Evolutionary conservation across 1,139 yeast genomes (phyloP), one percentile per base, ranked within the genome.

Genomic region (Saccharomyces hybrid): DNA sequence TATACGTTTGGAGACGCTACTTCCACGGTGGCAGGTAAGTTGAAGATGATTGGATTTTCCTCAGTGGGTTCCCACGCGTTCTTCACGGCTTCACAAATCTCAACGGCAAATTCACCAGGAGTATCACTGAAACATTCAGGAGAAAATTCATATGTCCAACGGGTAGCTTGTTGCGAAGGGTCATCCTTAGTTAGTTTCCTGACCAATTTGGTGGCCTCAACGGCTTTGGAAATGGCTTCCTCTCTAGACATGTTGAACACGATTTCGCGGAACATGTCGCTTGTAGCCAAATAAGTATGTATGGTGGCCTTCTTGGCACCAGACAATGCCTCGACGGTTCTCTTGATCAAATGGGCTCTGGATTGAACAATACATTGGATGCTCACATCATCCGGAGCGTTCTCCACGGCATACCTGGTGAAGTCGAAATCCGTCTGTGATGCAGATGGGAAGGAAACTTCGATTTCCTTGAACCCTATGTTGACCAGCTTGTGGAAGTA

Each of bases 11-110:
- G 99, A 47, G 95, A 81, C 26, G 96, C 76, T 80, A 91, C 87
- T 75, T 93, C 99, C 42, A 93, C 98, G n/a, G 99, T 93, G 46
- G 99, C 98, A 9, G 99, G 99, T 64, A 93, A 79, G 75, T 93
- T 93, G 79, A 93, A 91, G 63, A 93, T 89, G 64, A 93, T 89
- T 57, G 96, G 96, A 61, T 81, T 79, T 56, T 87, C 93, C 32
- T 63, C 83, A 5, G 88, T 73, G 52, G 98, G 98, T 57, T 76
- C 90, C 99, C 99, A 93, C 7, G 93, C 97, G 29, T 76, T 76
- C 73, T 88, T 88, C 50, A 93, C 98, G n/a, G 96, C 96, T 70
- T 91, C 96, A 73, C 97, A 89, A 51, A 93, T 84, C 66, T 84
- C 81, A 14, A 93, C 76, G 13, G 95, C 91, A 67, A 81, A 91